These are phyloP conservation scores for Pelargonium nanum DNA, from an alignment of 345 rosid species.

Conservation along the genomic window DNA sequence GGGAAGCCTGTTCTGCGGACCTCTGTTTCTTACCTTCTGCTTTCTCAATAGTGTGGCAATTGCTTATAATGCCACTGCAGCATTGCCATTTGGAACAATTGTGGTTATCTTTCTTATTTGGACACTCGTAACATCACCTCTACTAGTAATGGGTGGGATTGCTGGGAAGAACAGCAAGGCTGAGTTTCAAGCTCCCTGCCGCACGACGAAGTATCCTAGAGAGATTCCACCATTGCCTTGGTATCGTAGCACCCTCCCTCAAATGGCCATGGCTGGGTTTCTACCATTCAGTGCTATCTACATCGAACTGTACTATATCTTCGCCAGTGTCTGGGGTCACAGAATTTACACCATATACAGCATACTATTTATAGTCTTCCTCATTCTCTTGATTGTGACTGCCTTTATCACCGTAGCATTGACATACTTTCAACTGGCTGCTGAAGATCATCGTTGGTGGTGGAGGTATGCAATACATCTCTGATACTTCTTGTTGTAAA, in stretches of 20 bases:
- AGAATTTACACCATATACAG: slow-evolving; percentile 45
- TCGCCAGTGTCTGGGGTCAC: slow-evolving; percentile 51
- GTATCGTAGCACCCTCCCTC: slow-evolving; percentile 35
- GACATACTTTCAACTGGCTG: slow-evolving; percentile 22
- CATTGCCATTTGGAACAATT: slow-evolving; percentile 39
- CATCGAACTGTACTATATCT: slow-evolving; percentile 40
- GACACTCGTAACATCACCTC: slow-evolving; percentile 37
- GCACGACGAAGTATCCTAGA: slow-evolving; percentile 38
- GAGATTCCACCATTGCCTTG: slow-evolving; percentile 43
- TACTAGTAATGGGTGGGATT: slow-evolving; percentile 41
- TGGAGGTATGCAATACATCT: slow-evolving; percentile 14
- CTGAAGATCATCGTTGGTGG: slow-evolving; percentile 21
- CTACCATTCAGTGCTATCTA: slow-evolving; percentile 47
- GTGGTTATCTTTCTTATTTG: slow-evolving; percentile 37
- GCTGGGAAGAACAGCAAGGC: slow-evolving; percentile 45
- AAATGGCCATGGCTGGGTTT: slow-evolving; percentile 48
- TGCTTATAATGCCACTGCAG: slow-evolving; percentile 35
- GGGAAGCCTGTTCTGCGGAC: slow-evolving; percentile 43
- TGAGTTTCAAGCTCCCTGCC: slow-evolving; percentile 47
- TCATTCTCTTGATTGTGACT: slow-evolving; percentile 41
- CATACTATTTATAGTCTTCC: slow-evolving; percentile 39
- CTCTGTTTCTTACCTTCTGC: slow-evolving; percentile 35
- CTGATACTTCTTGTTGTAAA: not conserved
- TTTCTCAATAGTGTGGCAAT: slow-evolving; percentile 44
- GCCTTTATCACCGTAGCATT: slow-evolving; percentile 41